Base-by-base conservation (phyloP, 1,284 basidiomycete genomes). In the Apiotrichum brassicae region DNA sequence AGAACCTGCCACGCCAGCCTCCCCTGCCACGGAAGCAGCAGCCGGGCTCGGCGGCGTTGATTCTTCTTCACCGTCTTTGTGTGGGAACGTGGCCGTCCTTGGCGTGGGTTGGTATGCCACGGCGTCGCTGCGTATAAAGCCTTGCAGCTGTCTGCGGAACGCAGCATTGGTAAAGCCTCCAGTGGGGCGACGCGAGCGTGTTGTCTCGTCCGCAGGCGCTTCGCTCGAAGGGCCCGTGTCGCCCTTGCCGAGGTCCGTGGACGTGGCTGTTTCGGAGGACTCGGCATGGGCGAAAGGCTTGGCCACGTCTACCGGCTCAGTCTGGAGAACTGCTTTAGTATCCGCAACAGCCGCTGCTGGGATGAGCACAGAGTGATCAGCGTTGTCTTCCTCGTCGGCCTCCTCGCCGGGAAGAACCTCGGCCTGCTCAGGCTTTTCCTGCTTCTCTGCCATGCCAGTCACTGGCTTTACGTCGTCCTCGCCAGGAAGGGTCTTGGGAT, bases 121-220 rank as follows among this genome's bases (percentile, higher is more conserved):
- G 18, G 37, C 48, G 9, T 48, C 46, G 22, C 41, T 25, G 14
- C 35, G 46, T 25, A 53, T 42, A 33, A 45, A 48, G 9, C 35
- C 42, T 33, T 53, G 51, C 20, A 48, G 23, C 26, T 53, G 51
- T 3, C 51, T 32, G 25, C 44, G 49, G 32, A 51, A 42, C 12
- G 42, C 42, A 0, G 48, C 26, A 35, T 43, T 49, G 20, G 41
- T 12, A 14, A 44, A 44, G n/a, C n/a, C 32, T 22, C 23, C 43
- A 18, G 22, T 24, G 8, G 43, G 43, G 22, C 43, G 43, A 23
- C 43, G 40, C 12, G 40, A 18, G 6, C 39, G 42, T 13, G 42
- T 33, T 4, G 30, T 23, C n/a, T 28, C 6, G 7, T 32, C 28
- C 5, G 19, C 18, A 12, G n/a, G 4, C 6, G 25, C 20, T 3